These are phyloP conservation scores for Talaromyces funiculosus DNA, from an alignment of 2,329 filamentous ascomycete genomes.

Conservation along the genomic window DNA sequence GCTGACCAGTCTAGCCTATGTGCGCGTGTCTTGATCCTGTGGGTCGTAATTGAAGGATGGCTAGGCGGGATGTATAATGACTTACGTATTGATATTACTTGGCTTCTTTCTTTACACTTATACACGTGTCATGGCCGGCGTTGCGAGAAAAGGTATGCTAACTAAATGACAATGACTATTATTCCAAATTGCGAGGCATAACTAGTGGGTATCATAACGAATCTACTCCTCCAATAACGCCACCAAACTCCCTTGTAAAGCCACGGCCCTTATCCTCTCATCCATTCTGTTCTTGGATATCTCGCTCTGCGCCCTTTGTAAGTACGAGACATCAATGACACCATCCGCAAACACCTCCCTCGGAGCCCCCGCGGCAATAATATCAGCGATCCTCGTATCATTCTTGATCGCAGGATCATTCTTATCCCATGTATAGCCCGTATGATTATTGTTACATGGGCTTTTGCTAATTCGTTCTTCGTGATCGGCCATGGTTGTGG, in stretches of 20 bases:
- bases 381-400: slow-evolving; percentile 5
- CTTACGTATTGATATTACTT: slow-evolving; percentile 5
- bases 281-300: background rate
- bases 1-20: slow-evolving; percentile 23
- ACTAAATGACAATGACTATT: background rate
- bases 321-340: background rate
- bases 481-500: background rate
- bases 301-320: background rate
- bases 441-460: background rate
- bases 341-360: slow-evolving; percentile 9
- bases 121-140: background rate
- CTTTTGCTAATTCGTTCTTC: background rate
- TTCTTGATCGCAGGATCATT: background rate
- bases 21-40: slow-evolving; percentile 20
- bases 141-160: background rate
- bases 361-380: slow-evolving; percentile 1
- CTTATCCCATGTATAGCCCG: background rate
- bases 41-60: too few relatives aligned
- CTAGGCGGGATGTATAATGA: background rate
- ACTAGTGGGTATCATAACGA: background rate
- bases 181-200: background rate
- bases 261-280: background rate
- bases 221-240: background rate
- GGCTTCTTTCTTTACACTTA: background rate
- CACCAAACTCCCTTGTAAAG: slow-evolving; percentile 3